phyloP scores from a whole-genome alignment of 352 stramenopile genomes.

The Detonula confervacea region DNA sequence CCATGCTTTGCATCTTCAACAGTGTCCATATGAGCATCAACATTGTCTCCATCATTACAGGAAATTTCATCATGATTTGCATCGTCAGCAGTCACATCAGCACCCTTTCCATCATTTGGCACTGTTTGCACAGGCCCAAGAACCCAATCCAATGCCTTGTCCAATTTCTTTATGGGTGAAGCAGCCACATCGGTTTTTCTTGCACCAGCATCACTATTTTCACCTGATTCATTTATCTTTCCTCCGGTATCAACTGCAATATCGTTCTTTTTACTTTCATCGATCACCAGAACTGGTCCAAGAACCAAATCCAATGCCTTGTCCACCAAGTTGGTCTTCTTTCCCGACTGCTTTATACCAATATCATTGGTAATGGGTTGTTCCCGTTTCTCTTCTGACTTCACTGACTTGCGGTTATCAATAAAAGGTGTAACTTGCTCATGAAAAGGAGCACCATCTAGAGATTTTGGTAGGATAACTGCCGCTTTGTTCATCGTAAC shows the following conservation, averaged over 20 bases:
- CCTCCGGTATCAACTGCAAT: too few species aligned
- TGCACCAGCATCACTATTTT: not conserved
- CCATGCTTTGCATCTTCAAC: not conserved
- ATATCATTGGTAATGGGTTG: too few species aligned
- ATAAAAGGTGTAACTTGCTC: slow-evolving; percentile 13
- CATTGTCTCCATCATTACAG: too few species aligned
- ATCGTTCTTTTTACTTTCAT: not conserved
- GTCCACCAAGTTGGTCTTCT: not conserved
- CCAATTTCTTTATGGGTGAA: slow-evolving; percentile 2
- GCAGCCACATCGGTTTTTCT: not conserved
- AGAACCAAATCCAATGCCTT: slow-evolving; percentile 10
- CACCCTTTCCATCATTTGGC: not conserved
- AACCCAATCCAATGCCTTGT: slow-evolving; percentile 16
- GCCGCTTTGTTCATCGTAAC: too few species aligned
- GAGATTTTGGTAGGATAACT: too few species aligned
- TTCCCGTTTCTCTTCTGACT: not conserved
- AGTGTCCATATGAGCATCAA: too few species aligned
- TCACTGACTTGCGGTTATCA: slow-evolving; percentile 22
- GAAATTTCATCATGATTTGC: too few species aligned
- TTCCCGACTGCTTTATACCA: too few species aligned
- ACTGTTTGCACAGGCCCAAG: not conserved
- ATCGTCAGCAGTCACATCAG: not conserved
- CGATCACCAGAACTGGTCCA: not conserved
- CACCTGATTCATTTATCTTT: too few species aligned
- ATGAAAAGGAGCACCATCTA: not conserved